Base-by-base conservation (phyloP, 2,329 filamentous ascomycete species). In the Alternaria conjuncta region DNA sequence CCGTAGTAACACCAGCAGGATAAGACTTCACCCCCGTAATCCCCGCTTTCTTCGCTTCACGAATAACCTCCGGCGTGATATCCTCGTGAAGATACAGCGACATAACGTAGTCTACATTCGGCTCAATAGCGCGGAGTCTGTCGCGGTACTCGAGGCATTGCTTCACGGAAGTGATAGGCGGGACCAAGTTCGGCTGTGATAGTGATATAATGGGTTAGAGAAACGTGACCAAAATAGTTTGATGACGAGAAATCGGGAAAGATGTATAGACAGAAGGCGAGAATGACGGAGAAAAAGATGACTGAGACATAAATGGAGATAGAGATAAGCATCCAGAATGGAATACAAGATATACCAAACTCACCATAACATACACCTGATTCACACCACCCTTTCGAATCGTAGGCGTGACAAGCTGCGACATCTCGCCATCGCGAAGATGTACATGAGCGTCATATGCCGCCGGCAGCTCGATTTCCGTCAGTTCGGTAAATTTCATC, bases 21-120 rank as follows among this genome's bases (percentile, higher is more conserved):
- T 94, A 93, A 50, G 89, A 86, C 80, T 94, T 94, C 53, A 94
- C 88, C 30, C 91, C 91, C 23, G 83, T 84, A 71, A 96, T 88
- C 7, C 93, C 93, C 3, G 89, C 88, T 58, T 86, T 84, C 66
- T 90, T 90, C 46, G 94, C 93, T 72, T 93, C 86, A 54, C 86
- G 86, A 71, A 97, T 92, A 11, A 82, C 83, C 30, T 82, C 82
- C 3, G 83, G 82, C 1, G 81, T 84, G 65, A 85, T 84, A 56
- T 79, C 77, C 15, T 82, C 81, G 66, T 85, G 84, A 6, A 86
- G 77, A 66, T 85, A 86, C 6, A 86, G 77, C 9, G 83, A 84
- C 83, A 85, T 85, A 63, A 85, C 80, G 67, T 83, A 86, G 21
- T 80, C 81, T 57, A 86, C 84, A 60, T 83, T 79, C 2, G 84